Conservation (phyloP, 306 rosid genomes). For the Luffa acutangula region DNA sequence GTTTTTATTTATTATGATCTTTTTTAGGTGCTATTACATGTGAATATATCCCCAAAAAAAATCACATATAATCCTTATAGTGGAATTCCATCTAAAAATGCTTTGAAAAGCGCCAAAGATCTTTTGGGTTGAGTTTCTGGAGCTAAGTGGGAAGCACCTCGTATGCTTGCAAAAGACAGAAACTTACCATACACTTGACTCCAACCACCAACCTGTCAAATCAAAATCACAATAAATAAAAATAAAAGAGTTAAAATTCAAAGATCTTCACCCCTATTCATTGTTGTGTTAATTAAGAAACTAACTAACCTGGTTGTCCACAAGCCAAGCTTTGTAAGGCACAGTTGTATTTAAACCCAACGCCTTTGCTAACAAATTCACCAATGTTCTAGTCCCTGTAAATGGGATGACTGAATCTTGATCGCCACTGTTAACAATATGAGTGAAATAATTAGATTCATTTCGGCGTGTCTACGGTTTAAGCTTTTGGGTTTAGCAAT, state of each 20-base stretch:
- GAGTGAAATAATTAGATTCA: background rate
- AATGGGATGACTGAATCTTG: constrained; percentile 91
- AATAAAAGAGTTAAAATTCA: no score
- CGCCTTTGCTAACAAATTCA: constrained; percentile 48
- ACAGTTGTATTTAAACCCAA: constrained; percentile 50
- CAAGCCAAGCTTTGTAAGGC: constrained; percentile 81
- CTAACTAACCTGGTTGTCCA: constrained; percentile 46
- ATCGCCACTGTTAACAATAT: constrained; percentile 49
- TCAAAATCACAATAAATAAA: background rate
- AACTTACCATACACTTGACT: constrained; percentile 79
- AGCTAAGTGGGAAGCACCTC: constrained; percentile 88
- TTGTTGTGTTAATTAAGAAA: background rate
- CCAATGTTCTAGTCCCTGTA: constrained; percentile 73
- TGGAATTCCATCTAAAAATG: constrained; percentile 49
- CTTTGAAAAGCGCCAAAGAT: constrained; percentile 63
- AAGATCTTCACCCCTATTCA: no score
- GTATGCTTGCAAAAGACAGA: constrained; percentile 72
- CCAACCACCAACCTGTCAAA: constrained; percentile 87
- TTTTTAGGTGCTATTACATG: background rate
- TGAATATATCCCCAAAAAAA: background rate
- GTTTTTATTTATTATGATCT: background rate
- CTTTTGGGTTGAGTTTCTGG: constrained; percentile 90
- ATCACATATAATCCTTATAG: constrained; percentile 24
- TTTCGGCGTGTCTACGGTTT: background rate
- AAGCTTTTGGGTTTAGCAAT: background rate